phyloP scores from a whole-genome alignment of 1,284 basidiomycete species.

The Austropuccinia psidii region DNA sequence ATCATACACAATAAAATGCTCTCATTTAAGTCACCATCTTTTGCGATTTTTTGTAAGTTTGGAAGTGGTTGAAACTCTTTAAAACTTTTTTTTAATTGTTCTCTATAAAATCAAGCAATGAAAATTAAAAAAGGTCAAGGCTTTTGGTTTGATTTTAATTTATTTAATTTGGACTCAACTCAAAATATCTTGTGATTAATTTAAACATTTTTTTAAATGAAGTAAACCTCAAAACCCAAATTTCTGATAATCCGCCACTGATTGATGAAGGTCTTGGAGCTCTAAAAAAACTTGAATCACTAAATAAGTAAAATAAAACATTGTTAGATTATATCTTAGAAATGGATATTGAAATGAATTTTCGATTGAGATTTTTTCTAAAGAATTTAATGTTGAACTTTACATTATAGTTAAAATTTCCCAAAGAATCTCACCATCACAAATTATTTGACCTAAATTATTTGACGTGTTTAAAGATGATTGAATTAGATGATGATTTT shows the following conservation, averaged over 20 bases:
- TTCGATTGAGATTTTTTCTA: not conserved
- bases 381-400: not conserved
- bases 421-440: slow-evolving; percentile 30
- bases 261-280: slow-evolving; percentile 34
- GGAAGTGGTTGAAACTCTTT: slow-evolving; percentile 61
- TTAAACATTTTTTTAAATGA: slow-evolving; percentile 74
- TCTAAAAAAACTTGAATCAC: slow-evolving; percentile 25
- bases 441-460: slow-evolving; percentile 10
- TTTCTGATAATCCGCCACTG: slow-evolving; percentile 55
- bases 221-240: slow-evolving; percentile 80
- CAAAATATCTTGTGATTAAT: slow-evolving; percentile 76
- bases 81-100: slow-evolving; percentile 11
- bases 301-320: not conserved
- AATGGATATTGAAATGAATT: not conserved
- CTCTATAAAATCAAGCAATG: slow-evolving; percentile 62
- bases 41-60: slow-evolving; percentile 70
- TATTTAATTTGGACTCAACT: slow-evolving; percentile 42
- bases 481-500: no score
- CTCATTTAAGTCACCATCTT: slow-evolving; percentile 60
- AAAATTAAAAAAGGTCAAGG: slow-evolving; percentile 42
- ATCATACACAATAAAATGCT: slow-evolving; percentile 52
- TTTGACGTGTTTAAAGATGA: no score
- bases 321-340: not conserved
- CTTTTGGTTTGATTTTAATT: not conserved
- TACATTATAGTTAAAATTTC: slow-evolving; percentile 20